A percentile compares a stretch with the other conserved stretches of the same genome.
Conservation (phyloP, 352 stramenopile genomes). For the Sclerospora graminicola region DNA sequence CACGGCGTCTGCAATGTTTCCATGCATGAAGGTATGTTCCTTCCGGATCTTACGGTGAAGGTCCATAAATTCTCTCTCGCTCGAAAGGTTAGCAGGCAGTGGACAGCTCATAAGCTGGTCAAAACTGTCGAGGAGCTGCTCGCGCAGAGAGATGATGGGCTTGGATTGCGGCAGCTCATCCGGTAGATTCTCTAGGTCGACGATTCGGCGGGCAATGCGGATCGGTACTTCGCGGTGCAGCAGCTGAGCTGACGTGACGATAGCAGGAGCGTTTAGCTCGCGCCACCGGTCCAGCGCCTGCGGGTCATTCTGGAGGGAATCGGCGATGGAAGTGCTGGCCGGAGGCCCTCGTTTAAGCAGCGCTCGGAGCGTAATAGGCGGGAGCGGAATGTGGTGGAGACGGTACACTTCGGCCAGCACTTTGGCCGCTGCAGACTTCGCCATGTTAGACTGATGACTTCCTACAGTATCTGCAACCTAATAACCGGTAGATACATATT, state of each 20-base stretch:
- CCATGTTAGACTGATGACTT: no score
- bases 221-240: conserved; percentile 75
- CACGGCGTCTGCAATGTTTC: conserved; percentile 52
- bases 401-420: conserved; percentile 76
- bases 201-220: conserved; percentile 65
- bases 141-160: conserved; percentile 50
- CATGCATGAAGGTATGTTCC: conserved; percentile 66
- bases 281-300: conserved; percentile 45
- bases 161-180: conserved; percentile 46
- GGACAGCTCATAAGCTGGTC: conserved; percentile 57
- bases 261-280: conserved; percentile 50
- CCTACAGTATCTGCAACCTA: no score
- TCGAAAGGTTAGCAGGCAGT: conserved; percentile 40
- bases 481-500: no score
- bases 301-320: conserved; percentile 41
- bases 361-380: conserved; percentile 69
- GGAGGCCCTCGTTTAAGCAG: conserved; percentile 56
- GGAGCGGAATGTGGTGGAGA: conserved; percentile 71
- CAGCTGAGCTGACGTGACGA: conserved; percentile 70
- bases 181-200: conserved; percentile 76
- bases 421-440: conserved; percentile 37
- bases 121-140: conserved; percentile 61
- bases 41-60: conserved; percentile 45
- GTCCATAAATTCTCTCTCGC: conserved; percentile 47
- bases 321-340: conserved; percentile 32